Percentiles rank a stretch among this genome's conserved stretches.
These are phyloP conservation scores for Fusarium guadeloupense DNA, from an alignment of 2,329 filamentous ascomycete genomes.

Conservation along the genomic window DNA sequence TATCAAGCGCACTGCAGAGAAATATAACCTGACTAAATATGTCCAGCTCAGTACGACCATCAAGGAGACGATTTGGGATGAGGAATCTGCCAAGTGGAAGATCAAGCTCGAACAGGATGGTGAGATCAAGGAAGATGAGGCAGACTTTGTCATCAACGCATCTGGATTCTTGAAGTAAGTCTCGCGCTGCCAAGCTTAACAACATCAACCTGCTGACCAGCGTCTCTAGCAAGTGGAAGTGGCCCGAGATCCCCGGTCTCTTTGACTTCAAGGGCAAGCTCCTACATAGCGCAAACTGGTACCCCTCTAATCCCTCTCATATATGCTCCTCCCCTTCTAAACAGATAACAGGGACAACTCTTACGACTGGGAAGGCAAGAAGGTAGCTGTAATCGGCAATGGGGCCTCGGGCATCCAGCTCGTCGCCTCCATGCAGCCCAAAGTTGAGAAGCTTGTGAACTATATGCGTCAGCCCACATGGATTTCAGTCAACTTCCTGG, in stretches of 20 bases:
- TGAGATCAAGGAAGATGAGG: conserved; percentile 3
- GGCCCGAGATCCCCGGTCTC: conserved; percentile 12
- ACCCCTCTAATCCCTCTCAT: no score
- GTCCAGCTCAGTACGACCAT: background rate
- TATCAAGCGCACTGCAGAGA: conserved; percentile 2
- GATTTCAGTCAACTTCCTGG: conserved; percentile 6
- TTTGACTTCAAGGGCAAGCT: background rate
- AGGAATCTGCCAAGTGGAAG: conserved; percentile 1
- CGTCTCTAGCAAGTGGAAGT: conserved; percentile 1
- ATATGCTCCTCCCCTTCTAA: background rate
- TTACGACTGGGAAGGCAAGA: conserved; percentile 1
- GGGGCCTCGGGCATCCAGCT: conserved; percentile 6
- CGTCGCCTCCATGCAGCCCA: conserved; percentile 1
- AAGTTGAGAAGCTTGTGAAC: background rate
- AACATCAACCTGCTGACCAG: background rate
- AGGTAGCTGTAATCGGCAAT: conserved; percentile 1
- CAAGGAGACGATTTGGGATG: conserved; percentile 6
- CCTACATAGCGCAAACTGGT: conserved; percentile 14
- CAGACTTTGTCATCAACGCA: conserved; percentile 8
- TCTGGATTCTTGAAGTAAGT: conserved; percentile 6
- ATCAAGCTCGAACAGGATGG: conserved; percentile 6
- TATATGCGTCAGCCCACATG: conserved; percentile 8
- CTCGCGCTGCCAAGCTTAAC: no score
- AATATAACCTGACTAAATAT: conserved; percentile 3
- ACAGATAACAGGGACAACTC: background rate